These are phyloP conservation scores for Chalaropsis thielavioides DNA, from an alignment of 2,329 filamentous ascomycete genomes.

Conservation along the genomic window DNA sequence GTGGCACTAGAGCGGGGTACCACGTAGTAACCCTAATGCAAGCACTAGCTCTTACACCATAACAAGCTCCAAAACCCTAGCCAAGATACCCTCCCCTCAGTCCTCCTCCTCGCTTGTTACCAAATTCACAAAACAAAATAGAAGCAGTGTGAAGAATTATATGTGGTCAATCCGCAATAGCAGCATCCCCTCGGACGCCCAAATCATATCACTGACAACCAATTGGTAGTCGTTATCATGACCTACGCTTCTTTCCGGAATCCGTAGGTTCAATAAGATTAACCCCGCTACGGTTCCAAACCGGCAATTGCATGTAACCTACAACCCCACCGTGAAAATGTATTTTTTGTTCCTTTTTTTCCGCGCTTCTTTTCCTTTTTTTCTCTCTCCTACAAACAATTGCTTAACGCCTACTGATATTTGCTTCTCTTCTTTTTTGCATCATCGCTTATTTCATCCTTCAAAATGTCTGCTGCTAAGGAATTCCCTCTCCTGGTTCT, in stretches of 20 bases:
- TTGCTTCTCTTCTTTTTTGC: not conserved
- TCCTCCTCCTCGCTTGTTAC: too few species aligned
- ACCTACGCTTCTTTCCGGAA: not conserved
- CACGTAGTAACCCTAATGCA: not conserved
- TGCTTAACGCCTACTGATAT: not conserved
- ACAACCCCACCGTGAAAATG: constrained; percentile 8
- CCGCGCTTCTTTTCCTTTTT: not conserved
- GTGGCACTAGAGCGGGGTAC: not conserved
- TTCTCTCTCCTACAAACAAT: not conserved
- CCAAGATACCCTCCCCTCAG: too few species aligned
- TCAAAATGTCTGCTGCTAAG: constrained; percentile 56
- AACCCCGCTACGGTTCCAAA: constrained; percentile 6
- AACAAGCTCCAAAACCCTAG: not conserved
- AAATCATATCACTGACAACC: not conserved
- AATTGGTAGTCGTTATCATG: not conserved
- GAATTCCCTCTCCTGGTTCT: constrained; percentile 83
- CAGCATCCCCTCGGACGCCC: not conserved
- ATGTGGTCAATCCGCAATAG: not conserved
- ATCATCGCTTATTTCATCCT: not conserved
- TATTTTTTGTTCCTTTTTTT: not conserved
- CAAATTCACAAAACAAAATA: too few species aligned
- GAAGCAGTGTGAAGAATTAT: too few species aligned
- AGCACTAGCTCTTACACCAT: not conserved
- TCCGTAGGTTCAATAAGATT: not conserved
- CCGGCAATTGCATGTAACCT: not conserved